Evolutionary conservation across 2,329 filamentous ascomycete genomes (phyloP), one percentile per base, ranked within the genome.

Genomic region (Fusarium robinianum): DNA sequence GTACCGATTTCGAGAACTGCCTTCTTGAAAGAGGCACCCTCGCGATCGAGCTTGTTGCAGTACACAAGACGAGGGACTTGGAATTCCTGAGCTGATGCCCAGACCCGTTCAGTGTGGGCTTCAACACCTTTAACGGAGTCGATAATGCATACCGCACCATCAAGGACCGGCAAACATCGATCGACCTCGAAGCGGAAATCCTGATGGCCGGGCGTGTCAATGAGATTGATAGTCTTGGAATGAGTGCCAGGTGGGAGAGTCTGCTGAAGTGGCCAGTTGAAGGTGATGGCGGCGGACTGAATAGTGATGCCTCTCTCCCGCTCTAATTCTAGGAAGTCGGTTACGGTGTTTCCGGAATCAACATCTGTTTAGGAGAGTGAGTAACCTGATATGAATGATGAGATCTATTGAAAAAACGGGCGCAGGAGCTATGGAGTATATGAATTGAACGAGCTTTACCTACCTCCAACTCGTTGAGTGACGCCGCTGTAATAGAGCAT

Each of bases 151-250:
- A 96, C 85, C 2, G 90, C 90, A 5, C 90, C 90, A 63, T 96
- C 90, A 0, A 96, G 77, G 22, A 96, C 87, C 14, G 90, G 84
- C 6, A 97, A 75, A 21, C 92, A 97, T 9, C 94, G 83, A 55
- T 96, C 80, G 3, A 97, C 94, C 67, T 99, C 94, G 62, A 97
- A 97, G 1, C 92, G 90, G 61, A 99, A 99, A 66, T 99, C 94
- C 15, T 95, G 91, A 64, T 99, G 94, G 2, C 94, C 94, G 3
- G 94, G 94, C 0, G 94, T 97, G 66, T 99, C 94, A 48, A 99
- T 97, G 2, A 96, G 74, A 64, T 96, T 96, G 67, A 96, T 84
- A 5, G 84, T 88, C 64, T 92, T 81, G 68, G 72, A 72, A 35
- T 63, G 59, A 44, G 62, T 64, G 51, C 67, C 70, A 1, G 65